These are phyloP conservation scores for Gracilaria domingensis DNA, from an alignment of 23 red algal genomes.

Conservation along the genomic window DNA sequence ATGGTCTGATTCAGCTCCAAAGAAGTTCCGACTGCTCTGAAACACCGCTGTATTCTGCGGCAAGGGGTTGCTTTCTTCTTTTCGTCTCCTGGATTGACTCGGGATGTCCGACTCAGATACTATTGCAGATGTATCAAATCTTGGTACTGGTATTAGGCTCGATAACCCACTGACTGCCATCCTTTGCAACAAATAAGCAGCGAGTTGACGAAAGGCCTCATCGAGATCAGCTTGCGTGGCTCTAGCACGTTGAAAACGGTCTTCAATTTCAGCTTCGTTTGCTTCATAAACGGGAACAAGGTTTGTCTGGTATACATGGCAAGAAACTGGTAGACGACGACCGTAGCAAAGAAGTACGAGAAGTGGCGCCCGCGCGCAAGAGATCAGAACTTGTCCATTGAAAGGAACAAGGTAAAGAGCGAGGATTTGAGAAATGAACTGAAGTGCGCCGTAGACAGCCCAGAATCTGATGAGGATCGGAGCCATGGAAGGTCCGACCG, in stretches of 20 bases:
- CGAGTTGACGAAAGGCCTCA: conserved; percentile 36
- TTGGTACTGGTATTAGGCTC: conserved; percentile 22
- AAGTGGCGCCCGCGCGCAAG: not conserved
- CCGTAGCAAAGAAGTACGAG: conserved; percentile 34
- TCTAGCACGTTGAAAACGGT: not conserved
- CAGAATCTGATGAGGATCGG: conserved; percentile 29
- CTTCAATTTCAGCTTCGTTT: conserved; percentile 49
- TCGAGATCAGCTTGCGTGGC: not conserved
- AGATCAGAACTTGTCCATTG: not conserved
- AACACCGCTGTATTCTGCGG: conserved; percentile 16
- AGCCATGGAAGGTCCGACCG: conserved; percentile 24
- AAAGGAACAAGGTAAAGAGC: conserved; percentile 26
- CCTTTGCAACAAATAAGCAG: conserved; percentile 31
- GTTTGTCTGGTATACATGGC: conserved; percentile 10
- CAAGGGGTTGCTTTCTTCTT: not conserved
- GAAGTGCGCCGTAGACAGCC: conserved; percentile 10
- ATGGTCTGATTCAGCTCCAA: conserved; percentile 28
- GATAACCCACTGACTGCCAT: conserved; percentile 37
- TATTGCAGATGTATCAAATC: not conserved
- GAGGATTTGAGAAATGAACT: conserved; percentile 27
- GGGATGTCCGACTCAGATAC: not conserved
- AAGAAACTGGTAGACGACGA: conserved; percentile 28
- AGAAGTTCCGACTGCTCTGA: conserved; percentile 27
- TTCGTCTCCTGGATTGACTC: not conserved
- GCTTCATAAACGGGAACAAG: conserved; percentile 21